Percentiles rank a stretch among this genome's conserved stretches.
Conservation (phyloP, 2,329 filamentous ascomycete species). For the Fusarium austroafricanum region DNA sequence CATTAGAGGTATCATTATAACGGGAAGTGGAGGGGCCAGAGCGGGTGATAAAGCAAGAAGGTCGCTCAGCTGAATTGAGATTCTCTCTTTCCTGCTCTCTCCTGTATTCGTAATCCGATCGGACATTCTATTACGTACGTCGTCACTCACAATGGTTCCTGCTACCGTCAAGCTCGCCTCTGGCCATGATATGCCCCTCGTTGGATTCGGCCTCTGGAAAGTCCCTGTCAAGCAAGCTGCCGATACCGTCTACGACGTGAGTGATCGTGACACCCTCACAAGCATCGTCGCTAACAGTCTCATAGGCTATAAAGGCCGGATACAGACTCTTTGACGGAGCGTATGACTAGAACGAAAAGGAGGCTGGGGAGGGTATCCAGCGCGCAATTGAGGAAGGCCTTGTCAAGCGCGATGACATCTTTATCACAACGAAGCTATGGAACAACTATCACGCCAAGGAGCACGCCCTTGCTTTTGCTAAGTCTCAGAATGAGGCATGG, state of each 20-base stretch:
- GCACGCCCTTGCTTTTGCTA: constrained; percentile 76
- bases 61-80: not conserved
- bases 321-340: constrained; percentile 66
- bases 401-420: constrained; percentile 80
- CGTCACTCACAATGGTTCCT: constrained; percentile 30
- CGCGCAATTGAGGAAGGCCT: constrained; percentile 67
- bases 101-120: not conserved
- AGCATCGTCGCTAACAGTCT: not conserved
- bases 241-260: constrained; percentile 71
- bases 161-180: constrained; percentile 43
- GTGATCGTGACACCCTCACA: not conserved
- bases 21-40: not conserved
- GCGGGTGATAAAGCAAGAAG: constrained; percentile 15
- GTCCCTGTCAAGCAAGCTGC: constrained; percentile 59
- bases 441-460: constrained; percentile 87
- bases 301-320: constrained; percentile 61
- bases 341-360: constrained; percentile 72
- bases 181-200: constrained; percentile 49
- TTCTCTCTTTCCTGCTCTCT: not conserved
- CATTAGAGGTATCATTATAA: constrained; percentile 22
- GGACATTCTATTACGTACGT: not conserved
- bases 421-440: constrained; percentile 92
- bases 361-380: constrained; percentile 73
- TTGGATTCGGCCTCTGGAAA: constrained; percentile 78
- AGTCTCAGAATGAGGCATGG: constrained; percentile 81